These are phyloP conservation scores for Cytospora piceae DNA, from an alignment of 2,329 filamentous ascomycete genomes.

Conservation along the genomic window DNA sequence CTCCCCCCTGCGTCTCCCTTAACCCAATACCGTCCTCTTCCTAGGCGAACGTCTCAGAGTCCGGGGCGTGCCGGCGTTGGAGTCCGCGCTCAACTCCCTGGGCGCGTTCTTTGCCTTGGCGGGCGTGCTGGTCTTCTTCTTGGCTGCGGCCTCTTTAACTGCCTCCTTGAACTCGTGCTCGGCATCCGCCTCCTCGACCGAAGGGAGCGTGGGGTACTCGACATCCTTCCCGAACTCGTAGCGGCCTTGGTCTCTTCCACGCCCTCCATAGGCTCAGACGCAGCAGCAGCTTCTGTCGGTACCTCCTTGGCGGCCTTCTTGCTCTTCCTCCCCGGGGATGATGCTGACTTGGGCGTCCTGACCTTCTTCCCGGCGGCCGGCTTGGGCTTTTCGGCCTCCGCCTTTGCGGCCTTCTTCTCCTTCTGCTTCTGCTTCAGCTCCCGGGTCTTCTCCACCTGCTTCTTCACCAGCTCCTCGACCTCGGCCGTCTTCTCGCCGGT, in stretches of 20 bases:
- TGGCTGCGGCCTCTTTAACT: background rate
- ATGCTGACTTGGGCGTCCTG: constrained; percentile 13
- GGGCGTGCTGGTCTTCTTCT: constrained; percentile 6
- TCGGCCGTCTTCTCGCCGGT: constrained; percentile 13
- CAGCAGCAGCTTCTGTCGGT: background rate
- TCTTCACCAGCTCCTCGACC: constrained; percentile 24
- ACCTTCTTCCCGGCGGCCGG: background rate
- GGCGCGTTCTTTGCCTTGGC: constrained; percentile 15
- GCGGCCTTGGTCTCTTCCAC: constrained; percentile 13
- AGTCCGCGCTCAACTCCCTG: constrained; percentile 27
- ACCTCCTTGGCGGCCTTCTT: constrained; percentile 26
- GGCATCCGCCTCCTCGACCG: constrained; percentile 16
- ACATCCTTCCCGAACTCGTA: constrained; percentile 13
- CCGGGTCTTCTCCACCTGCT: constrained; percentile 22
- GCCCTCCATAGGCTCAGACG: constrained; percentile 20
- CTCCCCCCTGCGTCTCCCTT: background rate
- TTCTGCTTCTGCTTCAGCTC: constrained; percentile 14
- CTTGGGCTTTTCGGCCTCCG: constrained; percentile 11
- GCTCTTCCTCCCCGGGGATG: background rate
- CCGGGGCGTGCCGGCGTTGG: constrained; percentile 26
- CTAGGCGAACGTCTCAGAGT: constrained; percentile 29
- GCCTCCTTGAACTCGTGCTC: constrained; percentile 2
- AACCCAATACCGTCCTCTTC: constrained; percentile 22
- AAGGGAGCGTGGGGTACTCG: constrained; percentile 21
- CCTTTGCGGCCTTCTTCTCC: constrained; percentile 7